These are phyloP conservation scores for Opeltia flavorubescens DNA, from an alignment of 495 filamentous ascomycete species.

Conservation along the genomic window DNA sequence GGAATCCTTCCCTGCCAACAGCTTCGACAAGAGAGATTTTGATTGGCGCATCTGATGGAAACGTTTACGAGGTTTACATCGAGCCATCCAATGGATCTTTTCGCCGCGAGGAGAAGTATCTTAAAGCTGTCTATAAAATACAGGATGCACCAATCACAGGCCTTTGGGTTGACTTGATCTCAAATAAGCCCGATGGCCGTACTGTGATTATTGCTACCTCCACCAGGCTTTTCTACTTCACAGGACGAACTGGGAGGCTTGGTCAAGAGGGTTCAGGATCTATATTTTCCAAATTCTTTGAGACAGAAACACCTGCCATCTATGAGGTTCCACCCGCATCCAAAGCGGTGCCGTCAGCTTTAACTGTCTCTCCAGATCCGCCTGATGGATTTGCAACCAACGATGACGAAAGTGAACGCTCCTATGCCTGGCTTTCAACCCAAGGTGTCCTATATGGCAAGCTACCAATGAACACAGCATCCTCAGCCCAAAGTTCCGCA, in stretches of 20 bases:
- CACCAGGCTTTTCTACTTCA: slow-evolving; percentile 59
- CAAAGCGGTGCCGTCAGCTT: slow-evolving; percentile 40
- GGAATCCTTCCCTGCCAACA: slow-evolving; percentile 94
- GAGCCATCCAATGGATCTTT: slow-evolving; percentile 91
- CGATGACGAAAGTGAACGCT: slow-evolving; percentile 40
- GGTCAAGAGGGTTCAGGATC: slow-evolving; percentile 69
- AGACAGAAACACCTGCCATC: slow-evolving; percentile 60
- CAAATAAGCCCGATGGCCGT: slow-evolving; percentile 50
- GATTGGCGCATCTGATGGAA: slow-evolving; percentile 79
- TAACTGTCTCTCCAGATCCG: slow-evolving; percentile 64
- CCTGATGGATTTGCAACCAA: slow-evolving; percentile 33
- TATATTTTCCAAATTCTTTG: slow-evolving; percentile 78
- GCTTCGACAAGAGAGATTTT: slow-evolving; percentile 93
- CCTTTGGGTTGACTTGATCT: slow-evolving; percentile 61
- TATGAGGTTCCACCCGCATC: slow-evolving; percentile 50
- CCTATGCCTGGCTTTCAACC: slow-evolving; percentile 80
- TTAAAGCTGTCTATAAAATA: slow-evolving; percentile 64
- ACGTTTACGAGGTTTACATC: slow-evolving; percentile 89
- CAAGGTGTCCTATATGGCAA: slow-evolving; percentile 82
- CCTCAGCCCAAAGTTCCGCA: slow-evolving; percentile 45
- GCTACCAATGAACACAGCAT: slow-evolving; percentile 37
- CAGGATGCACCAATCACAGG: slow-evolving; percentile 69
- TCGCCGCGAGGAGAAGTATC: slow-evolving; percentile 82
- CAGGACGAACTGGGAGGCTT: slow-evolving; percentile 56
- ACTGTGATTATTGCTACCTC: slow-evolving; percentile 67